Conservation (phyloP, 805 yeast genomes). For the Ogataea saltuana region DNA sequence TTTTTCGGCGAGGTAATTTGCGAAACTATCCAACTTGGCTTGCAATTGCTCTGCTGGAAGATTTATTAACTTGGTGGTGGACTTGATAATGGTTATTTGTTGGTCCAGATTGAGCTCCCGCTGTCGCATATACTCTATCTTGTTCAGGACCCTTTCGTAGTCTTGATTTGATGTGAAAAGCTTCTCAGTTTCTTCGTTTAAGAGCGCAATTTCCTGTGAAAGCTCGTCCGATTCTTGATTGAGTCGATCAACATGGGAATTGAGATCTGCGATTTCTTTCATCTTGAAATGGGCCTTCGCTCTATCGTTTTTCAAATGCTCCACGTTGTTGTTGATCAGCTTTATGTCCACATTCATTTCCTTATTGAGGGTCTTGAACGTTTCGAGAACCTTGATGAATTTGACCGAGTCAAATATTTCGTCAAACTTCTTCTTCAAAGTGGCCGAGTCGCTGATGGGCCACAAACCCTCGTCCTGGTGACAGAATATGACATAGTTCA, state of each 20-base stretch:
- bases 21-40: constrained; percentile 44
- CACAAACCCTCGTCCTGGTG: constrained; percentile 97
- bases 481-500: constrained; percentile 92
- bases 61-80: constrained; percentile 46
- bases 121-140: constrained; percentile 56
- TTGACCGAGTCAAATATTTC: constrained; percentile 95
- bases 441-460: constrained; percentile 93
- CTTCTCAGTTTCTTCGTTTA: constrained; percentile 58
- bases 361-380: constrained; percentile 71
- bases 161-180: constrained; percentile 79
- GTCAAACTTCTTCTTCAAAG: constrained; percentile 87
- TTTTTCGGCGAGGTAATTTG: constrained; percentile 28
- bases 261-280: constrained; percentile 46
- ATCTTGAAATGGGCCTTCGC: constrained; percentile 65
- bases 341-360: constrained; percentile 76
- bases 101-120: constrained; percentile 46
- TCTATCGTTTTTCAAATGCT: constrained; percentile 71
- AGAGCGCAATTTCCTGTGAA: constrained; percentile 48
- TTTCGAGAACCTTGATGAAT: constrained; percentile 86
- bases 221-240: constrained; percentile 50
- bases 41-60: constrained; percentile 45
- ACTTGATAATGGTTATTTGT: constrained; percentile 53
- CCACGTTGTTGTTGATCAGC: constrained; percentile 73
- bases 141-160: constrained; percentile 70
- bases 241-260: constrained; percentile 44